Percentiles rank a stretch among this genome's conserved stretches.
Conservation (phyloP, 116 monocot species). For the Papilionanthe hybrid region DNA sequence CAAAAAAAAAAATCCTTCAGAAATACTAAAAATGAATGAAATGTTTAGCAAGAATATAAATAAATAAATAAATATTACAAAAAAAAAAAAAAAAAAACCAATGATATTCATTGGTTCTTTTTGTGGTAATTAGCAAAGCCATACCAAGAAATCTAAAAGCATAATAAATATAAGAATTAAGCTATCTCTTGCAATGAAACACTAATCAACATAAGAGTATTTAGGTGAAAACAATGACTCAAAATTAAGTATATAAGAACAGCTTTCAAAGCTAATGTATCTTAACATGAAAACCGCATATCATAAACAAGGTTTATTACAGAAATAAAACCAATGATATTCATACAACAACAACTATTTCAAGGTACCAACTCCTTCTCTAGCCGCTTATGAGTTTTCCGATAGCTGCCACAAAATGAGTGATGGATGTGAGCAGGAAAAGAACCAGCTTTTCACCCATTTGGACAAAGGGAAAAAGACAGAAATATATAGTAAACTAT, state of each 20-base stretch:
- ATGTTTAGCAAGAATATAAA: too few species aligned
- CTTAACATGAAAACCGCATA: background rate
- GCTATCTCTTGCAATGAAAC: too few species aligned
- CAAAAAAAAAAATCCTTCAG: too few species aligned
- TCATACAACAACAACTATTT: background rate
- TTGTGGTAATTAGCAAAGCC: too few species aligned
- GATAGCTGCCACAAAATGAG: slow-evolving; percentile 1
- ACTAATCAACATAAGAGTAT: too few species aligned
- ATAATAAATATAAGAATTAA: too few species aligned
- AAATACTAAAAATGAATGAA: too few species aligned
- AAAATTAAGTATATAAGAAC: background rate
- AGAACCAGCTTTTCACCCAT: slow-evolving; percentile 3
- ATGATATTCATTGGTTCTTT: too few species aligned
- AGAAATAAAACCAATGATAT: background rate
- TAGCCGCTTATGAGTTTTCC: background rate
- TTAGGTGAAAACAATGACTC: background rate
- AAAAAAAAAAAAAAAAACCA: too few species aligned
- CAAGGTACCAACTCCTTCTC: background rate
- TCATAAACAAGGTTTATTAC: slow-evolving; percentile 1
- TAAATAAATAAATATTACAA: too few species aligned
- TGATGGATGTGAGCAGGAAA: background rate
- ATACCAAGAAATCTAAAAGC: too few species aligned
- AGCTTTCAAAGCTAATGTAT: background rate
- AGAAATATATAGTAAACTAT: background rate
- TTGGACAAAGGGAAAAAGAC: slow-evolving; percentile 5